Evolutionary conservation across 192 early-diverging fungal species (phyloP).

Genomic region (Linnemannia exigua): DNA sequence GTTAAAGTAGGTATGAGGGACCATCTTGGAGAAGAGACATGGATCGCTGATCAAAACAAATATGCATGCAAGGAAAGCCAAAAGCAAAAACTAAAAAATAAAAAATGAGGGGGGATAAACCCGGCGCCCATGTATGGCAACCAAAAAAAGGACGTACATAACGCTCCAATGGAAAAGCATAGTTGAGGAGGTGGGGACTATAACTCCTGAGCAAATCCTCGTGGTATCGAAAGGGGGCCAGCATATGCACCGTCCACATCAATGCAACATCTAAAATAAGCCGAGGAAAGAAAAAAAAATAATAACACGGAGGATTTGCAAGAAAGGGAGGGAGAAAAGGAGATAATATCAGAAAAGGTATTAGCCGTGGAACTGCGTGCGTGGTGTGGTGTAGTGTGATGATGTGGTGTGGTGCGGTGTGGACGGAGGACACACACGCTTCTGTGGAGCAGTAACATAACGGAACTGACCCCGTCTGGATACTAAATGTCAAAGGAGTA

Average conservation of each 20-base stretch:
- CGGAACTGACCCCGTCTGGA: neutral
- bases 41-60: neutral
- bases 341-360: neutral
- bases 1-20: neutral
- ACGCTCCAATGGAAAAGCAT: slow-evolving; percentile 64
- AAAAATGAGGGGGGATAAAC: neutral
- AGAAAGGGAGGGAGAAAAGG: neutral
- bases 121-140: too few species aligned
- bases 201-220: slow-evolving; percentile 71
- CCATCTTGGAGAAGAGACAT: neutral
- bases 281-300: neutral
- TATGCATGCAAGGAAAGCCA: neutral
- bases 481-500: neutral
- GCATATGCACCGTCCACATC: slow-evolving; percentile 75
- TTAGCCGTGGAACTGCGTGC: neutral
- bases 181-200: slow-evolving; percentile 47
- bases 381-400: too few species aligned
- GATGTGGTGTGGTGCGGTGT: too few species aligned
- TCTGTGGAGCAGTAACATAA: neutral
- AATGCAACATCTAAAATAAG: slow-evolving; percentile 65
- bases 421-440: too few species aligned
- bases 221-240: slow-evolving; percentile 69
- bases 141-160: slow-evolving; percentile 41
- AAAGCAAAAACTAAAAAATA: slow-evolving; percentile 6
- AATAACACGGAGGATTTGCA: neutral